A percentile compares a stretch with the other conserved stretches of the same genome.
These are phyloP conservation scores for Penicillium flavigenum DNA, from an alignment of 495 filamentous ascomycete species.

Conservation along the genomic window DNA sequence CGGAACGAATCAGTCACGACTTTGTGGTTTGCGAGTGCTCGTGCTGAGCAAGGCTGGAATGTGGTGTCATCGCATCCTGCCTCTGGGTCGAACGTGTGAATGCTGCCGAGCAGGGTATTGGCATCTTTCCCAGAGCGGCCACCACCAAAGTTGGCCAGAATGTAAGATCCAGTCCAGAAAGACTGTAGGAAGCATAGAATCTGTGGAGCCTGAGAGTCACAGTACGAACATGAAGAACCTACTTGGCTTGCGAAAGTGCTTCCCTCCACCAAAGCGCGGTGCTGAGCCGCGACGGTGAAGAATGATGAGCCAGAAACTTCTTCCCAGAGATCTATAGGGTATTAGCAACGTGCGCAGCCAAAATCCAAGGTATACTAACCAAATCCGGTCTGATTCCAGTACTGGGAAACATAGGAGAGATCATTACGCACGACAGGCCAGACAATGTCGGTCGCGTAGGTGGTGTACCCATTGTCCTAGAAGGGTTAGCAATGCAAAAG, in stretches of 20 bases:
- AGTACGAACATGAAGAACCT: slow-evolving; percentile 47
- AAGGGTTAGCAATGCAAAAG: not conserved
- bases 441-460: slow-evolving; percentile 35
- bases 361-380: slow-evolving; percentile 16
- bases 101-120: slow-evolving; percentile 60
- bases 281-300: slow-evolving; percentile 52
- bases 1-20: slow-evolving; percentile 61
- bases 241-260: slow-evolving; percentile 50
- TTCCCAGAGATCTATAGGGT: slow-evolving; percentile 62
- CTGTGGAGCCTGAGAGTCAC: slow-evolving; percentile 56
- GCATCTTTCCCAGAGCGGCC: slow-evolving; percentile 60
- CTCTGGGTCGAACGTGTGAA: slow-evolving; percentile 62
- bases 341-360: not conserved
- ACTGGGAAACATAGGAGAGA: slow-evolving; percentile 65
- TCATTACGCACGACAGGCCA: slow-evolving; percentile 68
- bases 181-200: slow-evolving; percentile 59
- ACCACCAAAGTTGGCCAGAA: slow-evolving; percentile 54
- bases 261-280: slow-evolving; percentile 59
- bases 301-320: slow-evolving; percentile 64
- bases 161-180: slow-evolving; percentile 64
- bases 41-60: slow-evolving; percentile 62
- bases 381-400: slow-evolving; percentile 69
- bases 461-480: slow-evolving; percentile 33
- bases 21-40: slow-evolving; percentile 65
- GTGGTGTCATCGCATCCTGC: slow-evolving; percentile 50